Percentiles rank a stretch among this genome's conserved stretches.
Conservation (phyloP, 495 filamentous ascomycete genomes). For the Talaromyces thailandensis region DNA sequence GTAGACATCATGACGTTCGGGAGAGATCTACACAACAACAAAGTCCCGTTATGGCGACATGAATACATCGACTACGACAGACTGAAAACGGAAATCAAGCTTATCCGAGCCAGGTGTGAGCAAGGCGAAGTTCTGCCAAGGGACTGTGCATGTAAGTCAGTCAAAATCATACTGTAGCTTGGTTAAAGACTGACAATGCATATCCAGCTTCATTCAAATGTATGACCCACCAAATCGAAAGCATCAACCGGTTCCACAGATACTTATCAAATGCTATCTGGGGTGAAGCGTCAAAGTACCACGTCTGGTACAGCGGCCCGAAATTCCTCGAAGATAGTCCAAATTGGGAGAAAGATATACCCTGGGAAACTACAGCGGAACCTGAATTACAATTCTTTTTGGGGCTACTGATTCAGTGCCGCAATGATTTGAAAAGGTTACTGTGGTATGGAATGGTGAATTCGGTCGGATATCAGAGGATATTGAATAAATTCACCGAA, state of each 20-base stretch:
- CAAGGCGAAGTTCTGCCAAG: neutral
- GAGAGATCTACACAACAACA: too few species aligned
- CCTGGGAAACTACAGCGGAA: neutral
- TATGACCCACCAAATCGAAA: neutral
- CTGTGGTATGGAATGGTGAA: neutral
- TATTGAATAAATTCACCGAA: neutral
- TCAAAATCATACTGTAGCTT: neutral
- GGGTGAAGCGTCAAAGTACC: neutral
- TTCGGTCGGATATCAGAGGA: neutral
- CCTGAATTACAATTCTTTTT: neutral
- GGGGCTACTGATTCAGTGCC: neutral
- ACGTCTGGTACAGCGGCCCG: neutral
- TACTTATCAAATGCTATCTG: neutral
- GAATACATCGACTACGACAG: neutral
- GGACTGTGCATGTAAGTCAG: neutral
- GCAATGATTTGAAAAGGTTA: neutral
- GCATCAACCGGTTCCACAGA: neutral
- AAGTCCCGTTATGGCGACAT: neutral
- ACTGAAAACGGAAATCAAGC: neutral
- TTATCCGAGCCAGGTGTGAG: neutral
- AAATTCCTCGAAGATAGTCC: neutral
- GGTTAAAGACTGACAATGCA: neutral
- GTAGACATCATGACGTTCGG: too few species aligned
- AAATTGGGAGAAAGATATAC: neutral
- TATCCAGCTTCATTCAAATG: neutral